A percentile compares a stretch with the other conserved stretches of the same genome.
Conservation (phyloP, 345 rosid genomes). For the Pelargonium nanum region DNA sequence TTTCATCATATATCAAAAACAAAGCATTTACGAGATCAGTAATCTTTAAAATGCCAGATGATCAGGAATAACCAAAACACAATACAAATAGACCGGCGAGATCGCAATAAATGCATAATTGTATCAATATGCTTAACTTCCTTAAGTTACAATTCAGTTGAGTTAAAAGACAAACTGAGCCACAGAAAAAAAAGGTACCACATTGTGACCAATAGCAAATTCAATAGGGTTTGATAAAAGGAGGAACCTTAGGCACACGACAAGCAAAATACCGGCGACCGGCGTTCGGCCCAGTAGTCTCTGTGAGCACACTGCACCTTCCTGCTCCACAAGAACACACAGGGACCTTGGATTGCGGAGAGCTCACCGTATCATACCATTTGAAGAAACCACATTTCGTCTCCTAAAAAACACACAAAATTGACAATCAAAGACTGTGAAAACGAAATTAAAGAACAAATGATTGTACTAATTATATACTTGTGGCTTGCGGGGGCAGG, state of each 20-base stretch:
- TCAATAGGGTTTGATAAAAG: not conserved
- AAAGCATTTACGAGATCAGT: not conserved
- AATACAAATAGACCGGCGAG: not conserved
- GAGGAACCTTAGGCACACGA: conserved; percentile 15
- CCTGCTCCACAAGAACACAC: conserved; percentile 20
- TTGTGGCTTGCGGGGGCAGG: not conserved
- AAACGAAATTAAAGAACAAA: not conserved
- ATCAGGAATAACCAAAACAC: not conserved
- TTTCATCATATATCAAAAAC: conserved; percentile 3
- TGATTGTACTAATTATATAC: not conserved
- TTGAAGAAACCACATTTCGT: not conserved
- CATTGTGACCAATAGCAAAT: not conserved
- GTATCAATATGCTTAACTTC: too few relatives aligned
- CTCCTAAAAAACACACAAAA: not conserved
- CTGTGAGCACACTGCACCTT: not conserved
- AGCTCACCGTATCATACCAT: conserved; percentile 9
- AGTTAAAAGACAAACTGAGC: too few relatives aligned
- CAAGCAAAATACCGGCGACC: conserved; percentile 18
- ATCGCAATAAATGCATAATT: not conserved
- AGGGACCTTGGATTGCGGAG: not conserved
- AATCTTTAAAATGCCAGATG: not conserved
- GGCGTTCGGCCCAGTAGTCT: conserved; percentile 1
- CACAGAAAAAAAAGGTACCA: not conserved
- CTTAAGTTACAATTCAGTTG: too few relatives aligned
- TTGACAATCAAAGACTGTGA: not conserved